phyloP scores from a whole-genome alignment of 495 filamentous ascomycete genomes.

The Penicillium samsonianum region DNA sequence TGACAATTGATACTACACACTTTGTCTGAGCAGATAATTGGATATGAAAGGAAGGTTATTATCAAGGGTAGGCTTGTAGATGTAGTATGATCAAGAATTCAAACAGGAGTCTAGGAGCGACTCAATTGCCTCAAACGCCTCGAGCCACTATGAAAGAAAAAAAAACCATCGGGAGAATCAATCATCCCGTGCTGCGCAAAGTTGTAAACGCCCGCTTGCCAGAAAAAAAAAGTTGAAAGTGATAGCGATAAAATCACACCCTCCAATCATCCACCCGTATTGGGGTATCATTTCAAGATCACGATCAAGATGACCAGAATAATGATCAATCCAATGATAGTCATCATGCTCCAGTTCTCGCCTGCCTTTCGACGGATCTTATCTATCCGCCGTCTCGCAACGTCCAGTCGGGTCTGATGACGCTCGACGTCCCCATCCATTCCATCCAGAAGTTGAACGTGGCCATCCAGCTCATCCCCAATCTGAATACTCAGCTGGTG shows the following conservation, averaged over 20 bases:
- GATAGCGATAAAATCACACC: conserved; percentile 13
- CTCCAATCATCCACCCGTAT: not conserved
- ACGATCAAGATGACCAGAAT: conserved; percentile 76
- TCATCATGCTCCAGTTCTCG: conserved; percentile 78
- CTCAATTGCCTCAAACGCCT: conserved; percentile 21
- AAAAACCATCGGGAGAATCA: conserved; percentile 16
- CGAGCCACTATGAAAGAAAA: conserved; percentile 9
- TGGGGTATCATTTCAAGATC: conserved; percentile 63
- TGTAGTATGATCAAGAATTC: conserved; percentile 13
- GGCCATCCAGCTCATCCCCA: conserved; percentile 90
- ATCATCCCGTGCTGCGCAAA: conserved; percentile 6
- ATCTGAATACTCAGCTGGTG: conserved; percentile 93
- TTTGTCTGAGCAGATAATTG: not conserved
- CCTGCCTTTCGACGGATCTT: conserved; percentile 69
- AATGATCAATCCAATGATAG: conserved; percentile 74
- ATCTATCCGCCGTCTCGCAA: conserved; percentile 69
- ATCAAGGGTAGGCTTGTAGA: not conserved
- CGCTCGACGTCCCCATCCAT: conserved; percentile 81
- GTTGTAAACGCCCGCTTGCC: conserved; percentile 32
- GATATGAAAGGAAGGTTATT: not conserved
- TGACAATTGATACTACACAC: conserved; percentile 6
- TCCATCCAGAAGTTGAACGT: conserved; percentile 85
- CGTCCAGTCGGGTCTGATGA: conserved; percentile 71
- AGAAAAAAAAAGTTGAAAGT: not conserved
- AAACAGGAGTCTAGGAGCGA: conserved; percentile 3